phyloP scores from a whole-genome alignment of 2,329 filamentous ascomycete genomes.

The Cladobotryum mycophilum region DNA sequence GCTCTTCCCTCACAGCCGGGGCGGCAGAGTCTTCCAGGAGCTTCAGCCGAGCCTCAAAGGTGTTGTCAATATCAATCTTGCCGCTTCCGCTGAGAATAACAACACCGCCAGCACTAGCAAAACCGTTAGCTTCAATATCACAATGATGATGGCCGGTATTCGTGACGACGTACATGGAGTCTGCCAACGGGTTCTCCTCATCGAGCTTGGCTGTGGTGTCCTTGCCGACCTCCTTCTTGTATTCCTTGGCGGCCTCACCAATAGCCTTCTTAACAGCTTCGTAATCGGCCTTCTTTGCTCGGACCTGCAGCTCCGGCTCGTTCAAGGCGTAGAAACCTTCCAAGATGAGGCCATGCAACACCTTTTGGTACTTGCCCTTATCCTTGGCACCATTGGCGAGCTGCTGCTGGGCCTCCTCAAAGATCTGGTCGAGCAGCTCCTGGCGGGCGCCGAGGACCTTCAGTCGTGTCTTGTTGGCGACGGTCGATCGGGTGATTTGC shows the following conservation, averaged over 20 bases:
- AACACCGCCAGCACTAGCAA: conserved; percentile 71
- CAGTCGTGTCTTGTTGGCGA: conserved; percentile 92
- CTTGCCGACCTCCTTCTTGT: conserved; percentile 69
- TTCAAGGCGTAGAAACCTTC: conserved; percentile 85
- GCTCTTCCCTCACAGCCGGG: conserved; percentile 73
- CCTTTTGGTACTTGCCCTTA: conserved; percentile 64
- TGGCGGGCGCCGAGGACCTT: conserved; percentile 82
- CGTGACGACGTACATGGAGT: conserved; percentile 64
- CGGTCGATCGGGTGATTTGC: conserved; percentile 94
- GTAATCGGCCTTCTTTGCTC: conserved; percentile 73
- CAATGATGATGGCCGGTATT: neutral
- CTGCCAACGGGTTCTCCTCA: conserved; percentile 71
- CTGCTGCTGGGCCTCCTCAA: conserved; percentile 71
- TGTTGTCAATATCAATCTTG: conserved; percentile 99
- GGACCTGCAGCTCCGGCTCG: conserved; percentile 69
- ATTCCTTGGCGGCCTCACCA: conserved; percentile 70
- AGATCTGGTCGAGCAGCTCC: conserved; percentile 84
- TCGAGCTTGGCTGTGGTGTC: conserved; percentile 67
- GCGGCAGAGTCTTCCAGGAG: conserved; percentile 80
- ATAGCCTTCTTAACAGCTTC: conserved; percentile 72
- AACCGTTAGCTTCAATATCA: conserved; percentile 16
- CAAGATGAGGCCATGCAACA: conserved; percentile 75
- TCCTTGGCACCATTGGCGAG: conserved; percentile 61
- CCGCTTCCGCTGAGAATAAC: conserved; percentile 73
- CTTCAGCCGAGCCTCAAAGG: conserved; percentile 82